These are phyloP conservation scores for Phialophora chinensis DNA, from an alignment of 2,329 filamentous ascomycete genomes.

Conservation along the genomic window DNA sequence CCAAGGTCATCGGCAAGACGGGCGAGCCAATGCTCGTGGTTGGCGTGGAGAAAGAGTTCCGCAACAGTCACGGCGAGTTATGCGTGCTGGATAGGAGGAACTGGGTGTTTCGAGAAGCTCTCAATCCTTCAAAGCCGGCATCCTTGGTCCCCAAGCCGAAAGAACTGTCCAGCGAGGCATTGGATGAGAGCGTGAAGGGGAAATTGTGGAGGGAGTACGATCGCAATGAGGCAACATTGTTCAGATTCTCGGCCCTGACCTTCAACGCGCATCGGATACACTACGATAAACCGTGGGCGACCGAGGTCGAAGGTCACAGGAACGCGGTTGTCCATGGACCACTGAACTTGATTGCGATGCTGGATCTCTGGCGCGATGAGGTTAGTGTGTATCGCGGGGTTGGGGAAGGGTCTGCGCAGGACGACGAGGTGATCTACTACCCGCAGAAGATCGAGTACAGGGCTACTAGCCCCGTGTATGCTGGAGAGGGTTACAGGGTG, in stretches of 20 bases:
- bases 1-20: conserved; percentile 61
- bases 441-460: conserved; percentile 55
- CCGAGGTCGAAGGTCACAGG: conserved; percentile 51
- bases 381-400: conserved; percentile 36
- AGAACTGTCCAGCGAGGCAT: conserved; percentile 32
- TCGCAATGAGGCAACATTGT: conserved; percentile 50
- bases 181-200: conserved; percentile 36
- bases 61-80: conserved; percentile 54
- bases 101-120: conserved; percentile 53
- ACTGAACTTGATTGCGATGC: conserved; percentile 51
- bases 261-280: conserved; percentile 55
- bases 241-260: conserved; percentile 52
- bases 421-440: conserved; percentile 39
- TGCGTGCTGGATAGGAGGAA: conserved; percentile 61
- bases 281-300: conserved; percentile 52
- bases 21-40: conserved; percentile 70
- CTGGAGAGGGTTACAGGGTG: conserved; percentile 55
- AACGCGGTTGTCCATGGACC: conserved; percentile 54
- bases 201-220: conserved; percentile 43
- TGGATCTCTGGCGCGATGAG: conserved; percentile 53
- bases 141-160: conserved; percentile 32
- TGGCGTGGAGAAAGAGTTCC: conserved; percentile 66
- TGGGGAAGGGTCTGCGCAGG: conserved; percentile 27
- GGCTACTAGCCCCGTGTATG: conserved; percentile 58
- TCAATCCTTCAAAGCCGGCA: conserved; percentile 37